These are phyloP conservation scores for Mycena galericulata DNA, from an alignment of 768 basidiomycete genomes.

Conservation along the genomic window DNA sequence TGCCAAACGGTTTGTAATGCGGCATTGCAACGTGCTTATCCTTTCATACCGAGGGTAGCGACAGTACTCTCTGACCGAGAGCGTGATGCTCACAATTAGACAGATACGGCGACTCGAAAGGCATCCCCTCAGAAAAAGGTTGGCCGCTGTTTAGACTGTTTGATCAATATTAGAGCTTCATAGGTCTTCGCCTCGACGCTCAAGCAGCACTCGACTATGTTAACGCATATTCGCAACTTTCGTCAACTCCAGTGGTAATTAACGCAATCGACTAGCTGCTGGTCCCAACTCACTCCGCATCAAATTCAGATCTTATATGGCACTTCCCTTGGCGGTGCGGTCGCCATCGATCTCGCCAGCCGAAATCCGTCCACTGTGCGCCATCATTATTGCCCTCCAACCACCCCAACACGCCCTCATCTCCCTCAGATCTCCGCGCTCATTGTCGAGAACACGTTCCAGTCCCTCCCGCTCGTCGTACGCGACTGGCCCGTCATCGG, in stretches of 20 bases:
- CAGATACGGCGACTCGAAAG: conserved; percentile 31
- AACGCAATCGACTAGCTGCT: not conserved
- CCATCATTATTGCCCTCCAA: not conserved
- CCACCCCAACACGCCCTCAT: too few relatives aligned
- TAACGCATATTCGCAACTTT: conserved; percentile 12
- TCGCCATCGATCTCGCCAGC: conserved; percentile 74
- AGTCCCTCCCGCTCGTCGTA: conserved; percentile 54
- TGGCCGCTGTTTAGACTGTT: not conserved
- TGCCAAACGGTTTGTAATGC: not conserved
- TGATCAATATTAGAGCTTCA: too few relatives aligned
- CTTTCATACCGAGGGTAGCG: conserved; percentile 31
- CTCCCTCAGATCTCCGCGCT: conserved; percentile 70
- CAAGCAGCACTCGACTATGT: conserved; percentile 36
- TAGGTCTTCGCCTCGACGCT: conserved; percentile 34
- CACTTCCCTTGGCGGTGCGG: conserved; percentile 78
- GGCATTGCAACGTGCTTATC: conserved; percentile 31
- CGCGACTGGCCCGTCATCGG: conserved; percentile 34
- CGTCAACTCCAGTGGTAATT: conserved; percentile 28
- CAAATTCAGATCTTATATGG: conserved; percentile 70
- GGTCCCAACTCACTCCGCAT: too few relatives aligned
- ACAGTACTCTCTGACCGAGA: not conserved
- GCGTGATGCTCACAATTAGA: not conserved
- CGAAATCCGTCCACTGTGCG: conserved; percentile 63
- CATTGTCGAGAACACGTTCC: conserved; percentile 81
- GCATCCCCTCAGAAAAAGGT: conserved; percentile 31